phyloP scores from a whole-genome alignment of 2,329 filamentous ascomycete species.

The Parastagonospora avenae region DNA sequence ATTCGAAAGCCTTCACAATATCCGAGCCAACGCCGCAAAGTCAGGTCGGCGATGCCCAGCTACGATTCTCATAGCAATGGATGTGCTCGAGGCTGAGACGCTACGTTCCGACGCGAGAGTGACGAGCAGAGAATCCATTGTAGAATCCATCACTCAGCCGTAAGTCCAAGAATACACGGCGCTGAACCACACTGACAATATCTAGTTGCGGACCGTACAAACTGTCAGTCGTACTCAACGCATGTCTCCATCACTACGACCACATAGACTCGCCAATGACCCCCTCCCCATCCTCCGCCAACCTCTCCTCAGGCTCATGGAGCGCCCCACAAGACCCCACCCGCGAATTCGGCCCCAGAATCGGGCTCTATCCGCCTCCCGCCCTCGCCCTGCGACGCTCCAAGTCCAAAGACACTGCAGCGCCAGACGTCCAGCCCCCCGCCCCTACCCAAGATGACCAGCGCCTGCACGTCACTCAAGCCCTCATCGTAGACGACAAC shows the following conservation, averaged over 20 bases:
- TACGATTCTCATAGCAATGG: constrained; percentile 31
- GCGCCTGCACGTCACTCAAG: constrained; percentile 1
- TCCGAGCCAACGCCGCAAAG: constrained; percentile 12
- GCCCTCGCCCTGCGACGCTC: not conserved
- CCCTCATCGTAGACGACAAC: constrained; percentile 46
- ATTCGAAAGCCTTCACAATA: constrained; percentile 24
- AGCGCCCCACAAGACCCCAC: not conserved
- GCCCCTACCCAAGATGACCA: constrained; percentile 16
- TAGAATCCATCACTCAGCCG: constrained; percentile 37
- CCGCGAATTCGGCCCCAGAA: not conserved
- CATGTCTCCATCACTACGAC: constrained; percentile 26
- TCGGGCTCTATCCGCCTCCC: not conserved
- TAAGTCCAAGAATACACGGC: constrained; percentile 12
- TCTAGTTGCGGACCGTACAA: constrained; percentile 32
- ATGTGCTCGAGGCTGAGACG: constrained; percentile 31
- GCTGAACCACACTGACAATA: not conserved
- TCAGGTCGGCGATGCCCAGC: constrained; percentile 17
- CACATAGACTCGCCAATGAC: constrained; percentile 1
- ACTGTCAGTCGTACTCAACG: constrained; percentile 21
- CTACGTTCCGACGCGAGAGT: constrained; percentile 31
- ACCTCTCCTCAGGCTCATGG: not conserved
- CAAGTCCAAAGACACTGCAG: not conserved
- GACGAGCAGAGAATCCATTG: constrained; percentile 20
- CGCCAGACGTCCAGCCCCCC: constrained; percentile 27
- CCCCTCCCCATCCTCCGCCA: not conserved